Base-by-base conservation (phyloP, 805 yeast genomes). In the Candida orba region DNA sequence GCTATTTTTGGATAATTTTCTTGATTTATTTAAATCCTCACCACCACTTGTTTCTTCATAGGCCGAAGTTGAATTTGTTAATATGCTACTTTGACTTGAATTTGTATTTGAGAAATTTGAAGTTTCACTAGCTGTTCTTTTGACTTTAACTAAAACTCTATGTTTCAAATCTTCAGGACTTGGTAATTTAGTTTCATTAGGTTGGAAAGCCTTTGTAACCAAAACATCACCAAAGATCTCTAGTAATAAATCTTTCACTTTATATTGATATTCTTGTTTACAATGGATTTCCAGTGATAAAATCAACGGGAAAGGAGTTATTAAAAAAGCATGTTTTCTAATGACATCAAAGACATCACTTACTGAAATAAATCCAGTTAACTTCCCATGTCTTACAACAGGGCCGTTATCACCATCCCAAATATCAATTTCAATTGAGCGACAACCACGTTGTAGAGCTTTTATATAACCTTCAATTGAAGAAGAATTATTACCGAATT, bases 381-480 rank as follows among this genome's bases (percentile, higher is more conserved):
- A 76, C 0, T 95, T 78, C 0, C 99, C 99, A 62, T 93, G 99
- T 25, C 84, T 83, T 0, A 93, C 96, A 0, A 86, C 76, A 0
- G 99, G 99, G 0, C 83, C 90, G 12, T 65, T 62, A 30, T 75
- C 79, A 20, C 82, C 85, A 65, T 91, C 96, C 99, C 99, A 93
- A 18, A 93, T 71, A 62, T 93, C 99, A 34, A 93, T 79, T 57
- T 93, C 99, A n/a, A 93, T 71, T 49, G 96, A 90, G 37, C 96
- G 71, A 55, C 98, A 93, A 1, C 99, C 98, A 43, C 89, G 75
- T 59, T 89, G 96, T 39, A 93, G 66, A 0, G 87, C 93, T 40
- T 84, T 76, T 15, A 88, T 79, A 53, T 93, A 93, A 0, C 95
- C 95, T 57, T 91, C 97, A 2, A 88, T 79, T 0, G 97, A 87